Evolutionary conservation across 1,284 basidiomycete genomes (phyloP).

Genomic region (Ustilago sp.): DNA sequence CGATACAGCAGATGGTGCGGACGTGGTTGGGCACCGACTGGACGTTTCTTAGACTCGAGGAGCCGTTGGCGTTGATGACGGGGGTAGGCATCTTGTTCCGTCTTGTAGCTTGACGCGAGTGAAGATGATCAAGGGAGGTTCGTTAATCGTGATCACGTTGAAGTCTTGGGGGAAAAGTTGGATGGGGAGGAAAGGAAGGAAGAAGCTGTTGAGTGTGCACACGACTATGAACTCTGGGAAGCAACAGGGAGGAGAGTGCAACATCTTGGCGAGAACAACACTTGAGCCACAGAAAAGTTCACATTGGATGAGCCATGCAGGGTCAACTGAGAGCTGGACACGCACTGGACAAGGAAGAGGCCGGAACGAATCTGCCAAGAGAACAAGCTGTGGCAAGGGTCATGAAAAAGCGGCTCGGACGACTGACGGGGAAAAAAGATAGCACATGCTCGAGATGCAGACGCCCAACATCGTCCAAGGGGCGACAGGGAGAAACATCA

Average conservation of each 20-base stretch:
- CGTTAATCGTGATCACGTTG: conserved; percentile 1
- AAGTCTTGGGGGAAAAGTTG: neutral
- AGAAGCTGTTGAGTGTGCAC: too few relatives aligned
- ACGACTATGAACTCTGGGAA: neutral
- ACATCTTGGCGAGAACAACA: conserved; percentile 17
- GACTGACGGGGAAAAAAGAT: neutral
- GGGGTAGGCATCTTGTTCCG: conserved; percentile 19
- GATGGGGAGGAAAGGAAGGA: neutral
- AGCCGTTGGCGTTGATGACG: conserved; percentile 26
- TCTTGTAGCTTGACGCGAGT: neutral
- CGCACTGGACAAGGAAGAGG: neutral
- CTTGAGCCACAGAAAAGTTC: conserved; percentile 7
- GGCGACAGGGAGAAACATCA: neutral
- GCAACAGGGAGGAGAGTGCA: neutral
- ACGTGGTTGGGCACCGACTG: conserved; percentile 46
- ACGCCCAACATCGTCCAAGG: neutral
- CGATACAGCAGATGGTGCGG: conserved; percentile 74
- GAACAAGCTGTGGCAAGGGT: neutral
- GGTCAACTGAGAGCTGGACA: neutral
- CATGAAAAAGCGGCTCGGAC: conserved; percentile 7
- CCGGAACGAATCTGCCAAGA: neutral
- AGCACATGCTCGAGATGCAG: conserved; percentile 19
- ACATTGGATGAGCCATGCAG: conserved; percentile 9
- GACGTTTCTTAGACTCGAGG: conserved; percentile 24
- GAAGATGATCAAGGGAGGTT: conserved; percentile 1